A percentile compares a stretch with the other conserved stretches of the same genome.
phyloP scores from a whole-genome alignment of 169 alveolate species.

The Plasmodium ovale region DNA sequence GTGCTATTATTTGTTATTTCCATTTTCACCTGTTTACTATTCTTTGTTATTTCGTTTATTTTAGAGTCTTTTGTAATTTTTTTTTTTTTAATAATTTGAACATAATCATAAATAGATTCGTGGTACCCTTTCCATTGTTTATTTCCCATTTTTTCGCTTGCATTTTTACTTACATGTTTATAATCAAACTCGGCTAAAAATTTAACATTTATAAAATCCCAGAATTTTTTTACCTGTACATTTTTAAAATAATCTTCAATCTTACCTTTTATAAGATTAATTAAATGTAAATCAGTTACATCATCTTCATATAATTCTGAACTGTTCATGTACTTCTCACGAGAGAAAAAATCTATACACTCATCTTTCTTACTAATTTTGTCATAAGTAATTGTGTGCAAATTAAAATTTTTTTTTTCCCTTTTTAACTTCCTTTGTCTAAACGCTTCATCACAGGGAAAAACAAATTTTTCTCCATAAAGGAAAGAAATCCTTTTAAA shows the following conservation, averaged over 20 bases:
- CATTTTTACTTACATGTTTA: background rate
- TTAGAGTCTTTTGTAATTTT: constrained; percentile 27
- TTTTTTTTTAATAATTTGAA: constrained; percentile 43
- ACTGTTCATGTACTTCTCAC: background rate
- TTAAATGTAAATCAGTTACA: constrained; percentile 50
- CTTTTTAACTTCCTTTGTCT: background rate
- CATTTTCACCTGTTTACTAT: background rate
- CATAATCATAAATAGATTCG: constrained; percentile 64
- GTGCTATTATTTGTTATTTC: background rate
- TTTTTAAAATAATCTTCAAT: constrained; percentile 71
- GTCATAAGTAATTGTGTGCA: background rate
- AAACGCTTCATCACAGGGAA: background rate
- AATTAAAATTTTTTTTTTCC: background rate
- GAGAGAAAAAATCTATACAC: background rate
- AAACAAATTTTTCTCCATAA: background rate
- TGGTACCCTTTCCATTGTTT: background rate
- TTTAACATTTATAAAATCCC: constrained; percentile 48
- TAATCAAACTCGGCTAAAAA: constrained; percentile 48
- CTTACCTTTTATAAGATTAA: constrained; percentile 38
- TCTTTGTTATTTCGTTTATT: constrained; percentile 14
- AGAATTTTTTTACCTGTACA: constrained; percentile 59
- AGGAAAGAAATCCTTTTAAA: constrained; percentile 14
- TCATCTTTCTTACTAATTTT: background rate
- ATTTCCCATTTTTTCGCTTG: background rate
- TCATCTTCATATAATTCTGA: constrained; percentile 11